Evolutionary conservation across 2,329 filamentous ascomycete genomes (phyloP).

Genomic region (Stagonosporopsis chrysanthemi): DNA sequence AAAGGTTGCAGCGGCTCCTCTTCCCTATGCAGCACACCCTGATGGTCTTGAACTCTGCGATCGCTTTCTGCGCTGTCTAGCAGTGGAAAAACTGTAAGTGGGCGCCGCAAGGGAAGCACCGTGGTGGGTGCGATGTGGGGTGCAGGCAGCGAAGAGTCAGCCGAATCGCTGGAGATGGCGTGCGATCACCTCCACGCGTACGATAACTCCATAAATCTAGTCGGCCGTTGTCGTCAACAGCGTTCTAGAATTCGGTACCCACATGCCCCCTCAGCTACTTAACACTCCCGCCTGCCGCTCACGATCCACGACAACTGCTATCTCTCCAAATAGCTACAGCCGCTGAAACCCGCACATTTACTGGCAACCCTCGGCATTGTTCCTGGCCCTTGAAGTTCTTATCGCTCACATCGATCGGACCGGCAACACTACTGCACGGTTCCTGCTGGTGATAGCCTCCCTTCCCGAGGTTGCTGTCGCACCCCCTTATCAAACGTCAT

Average conservation of each 20-base stretch:
- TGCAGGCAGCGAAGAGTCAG: conserved; percentile 34
- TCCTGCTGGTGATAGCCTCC: conserved; percentile 18
- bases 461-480: conserved; percentile 32
- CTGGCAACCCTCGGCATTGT: conserved; percentile 46
- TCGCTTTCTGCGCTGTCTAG: conserved; percentile 2
- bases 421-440: conserved; percentile 19
- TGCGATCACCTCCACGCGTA: conserved; percentile 42
- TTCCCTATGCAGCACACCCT: conserved; percentile 32
- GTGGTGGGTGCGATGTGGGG: conserved; percentile 29
- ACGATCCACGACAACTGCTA: conserved; percentile 19
- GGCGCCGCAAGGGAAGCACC: conserved; percentile 23
- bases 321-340: conserved; percentile 29
- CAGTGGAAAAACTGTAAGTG: conserved; percentile 29
- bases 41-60: conserved; percentile 26
- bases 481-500: conserved; percentile 25
- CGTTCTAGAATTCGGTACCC: conserved; percentile 36
- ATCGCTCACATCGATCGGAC: conserved; percentile 33
- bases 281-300: conserved; percentile 28
- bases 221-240: conserved; percentile 35
- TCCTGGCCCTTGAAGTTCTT: conserved; percentile 26
- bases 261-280: conserved; percentile 34
- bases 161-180: conserved; percentile 41
- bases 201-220: conserved; percentile 33
- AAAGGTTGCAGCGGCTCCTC: conserved; percentile 6
- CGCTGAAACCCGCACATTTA: conserved; percentile 38